A percentile compares a stretch with the other conserved stretches of the same genome.
Evolutionary conservation across 2,329 filamentous ascomycete species (phyloP).

Genomic region (Sporothrix curviconia): DNA sequence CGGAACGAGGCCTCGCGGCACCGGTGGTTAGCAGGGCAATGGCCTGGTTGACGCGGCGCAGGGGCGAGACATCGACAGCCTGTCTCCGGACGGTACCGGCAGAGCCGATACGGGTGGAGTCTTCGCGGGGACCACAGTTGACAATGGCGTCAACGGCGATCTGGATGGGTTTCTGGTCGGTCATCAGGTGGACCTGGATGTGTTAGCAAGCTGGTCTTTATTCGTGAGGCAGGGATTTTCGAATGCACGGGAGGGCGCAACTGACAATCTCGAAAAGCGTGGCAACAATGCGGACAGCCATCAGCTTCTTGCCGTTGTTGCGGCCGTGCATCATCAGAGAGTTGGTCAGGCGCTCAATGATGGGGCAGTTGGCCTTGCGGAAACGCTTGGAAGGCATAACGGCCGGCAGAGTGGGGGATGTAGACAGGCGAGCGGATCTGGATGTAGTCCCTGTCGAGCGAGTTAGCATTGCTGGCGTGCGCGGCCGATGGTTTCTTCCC

Average conservation of each 20-base stretch:
- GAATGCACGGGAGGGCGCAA: background rate
- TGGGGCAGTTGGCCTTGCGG: conserved; percentile 99
- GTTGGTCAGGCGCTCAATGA: conserved; percentile 99
- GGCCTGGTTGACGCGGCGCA: conserved; percentile 99
- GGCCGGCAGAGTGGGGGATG: conserved; percentile 96
- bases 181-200: conserved; percentile 95
- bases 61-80: conserved; percentile 99
- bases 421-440: conserved; percentile 99
- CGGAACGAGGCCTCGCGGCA: conserved; percentile 98
- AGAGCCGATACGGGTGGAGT: conserved; percentile 98
- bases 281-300: conserved; percentile 99
- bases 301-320: conserved; percentile 99
- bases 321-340: conserved; percentile 99
- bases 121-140: conserved; percentile 99
- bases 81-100: conserved; percentile 99
- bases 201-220: background rate
- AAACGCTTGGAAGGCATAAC: conserved; percentile 99
- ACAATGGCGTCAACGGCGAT: conserved; percentile 98
- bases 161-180: conserved; percentile 99
- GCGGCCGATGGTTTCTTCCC: background rate
- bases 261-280: conserved; percentile 97
- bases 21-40: conserved; percentile 98
- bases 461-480: conserved; percentile 3
- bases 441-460: conserved; percentile 80
- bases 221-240: background rate